Conservation (phyloP, 768 basidiomycete genomes). For the Mycena pura region DNA sequence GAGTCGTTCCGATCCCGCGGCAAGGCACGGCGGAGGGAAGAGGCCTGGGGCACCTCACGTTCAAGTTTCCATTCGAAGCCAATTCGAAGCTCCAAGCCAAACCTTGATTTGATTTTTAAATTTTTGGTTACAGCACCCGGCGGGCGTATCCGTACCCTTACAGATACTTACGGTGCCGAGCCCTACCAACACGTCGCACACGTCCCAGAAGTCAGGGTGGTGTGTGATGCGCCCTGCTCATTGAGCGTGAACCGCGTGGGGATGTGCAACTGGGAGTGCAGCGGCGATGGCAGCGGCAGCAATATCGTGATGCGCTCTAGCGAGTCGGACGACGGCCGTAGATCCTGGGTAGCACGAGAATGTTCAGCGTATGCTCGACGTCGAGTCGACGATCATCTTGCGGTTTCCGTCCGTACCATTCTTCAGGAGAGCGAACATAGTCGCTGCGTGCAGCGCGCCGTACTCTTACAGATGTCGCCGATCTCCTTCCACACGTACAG, state of each 20-base stretch:
- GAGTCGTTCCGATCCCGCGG: too few species aligned
- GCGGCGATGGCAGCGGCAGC: slow-evolving; percentile 65
- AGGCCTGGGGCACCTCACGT: too few species aligned
- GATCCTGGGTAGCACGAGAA: slow-evolving; percentile 72
- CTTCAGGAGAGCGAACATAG: too few species aligned
- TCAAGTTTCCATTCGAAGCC: too few species aligned
- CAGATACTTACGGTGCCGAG: too few species aligned
- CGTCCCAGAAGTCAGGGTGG: too few species aligned
- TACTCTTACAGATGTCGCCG: slow-evolving; percentile 76
- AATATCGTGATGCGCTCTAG: slow-evolving; percentile 49
- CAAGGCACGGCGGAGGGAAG: too few species aligned
- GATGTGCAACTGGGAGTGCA: slow-evolving; percentile 77
- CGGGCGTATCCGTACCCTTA: too few species aligned
- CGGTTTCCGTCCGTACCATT: slow-evolving; percentile 67
- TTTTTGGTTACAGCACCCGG: too few species aligned
- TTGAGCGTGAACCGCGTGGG: slow-evolving; percentile 80
- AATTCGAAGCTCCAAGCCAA: too few species aligned
- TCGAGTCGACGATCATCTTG: too few species aligned
- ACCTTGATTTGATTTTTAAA: too few species aligned
- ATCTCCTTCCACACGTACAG: slow-evolving; percentile 78
- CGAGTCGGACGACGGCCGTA: slow-evolving; percentile 43
- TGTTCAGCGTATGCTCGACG: slow-evolving; percentile 82
- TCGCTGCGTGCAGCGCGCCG: slow-evolving; percentile 66
- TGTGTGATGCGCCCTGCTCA: slow-evolving; percentile 81
- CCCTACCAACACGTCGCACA: slow-evolving; percentile 79